phyloP scores from a whole-genome alignment of 2,329 filamentous ascomycete species.

The Sordariomycetes sp. region DNA sequence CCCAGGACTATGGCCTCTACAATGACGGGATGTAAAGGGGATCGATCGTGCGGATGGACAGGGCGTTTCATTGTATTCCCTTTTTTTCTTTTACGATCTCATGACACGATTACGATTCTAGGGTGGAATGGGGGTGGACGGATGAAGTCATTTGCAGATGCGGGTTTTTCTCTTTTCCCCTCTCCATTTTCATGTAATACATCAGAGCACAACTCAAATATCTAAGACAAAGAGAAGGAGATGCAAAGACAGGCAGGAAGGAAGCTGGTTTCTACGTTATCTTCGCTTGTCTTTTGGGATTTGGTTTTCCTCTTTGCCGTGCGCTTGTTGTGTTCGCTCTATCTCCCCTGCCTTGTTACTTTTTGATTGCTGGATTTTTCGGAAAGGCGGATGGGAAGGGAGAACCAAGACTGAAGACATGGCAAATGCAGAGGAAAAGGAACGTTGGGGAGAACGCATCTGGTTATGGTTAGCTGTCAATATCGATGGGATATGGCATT shows the following conservation, averaged over 20 bases:
- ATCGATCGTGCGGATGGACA: background rate
- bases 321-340: background rate
- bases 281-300: background rate
- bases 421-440: background rate
- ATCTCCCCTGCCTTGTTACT: background rate
- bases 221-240: background rate
- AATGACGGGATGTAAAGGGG: constrained; percentile 15
- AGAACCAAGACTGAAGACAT: background rate
- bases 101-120: background rate
- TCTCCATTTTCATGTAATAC: background rate
- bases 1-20: constrained; percentile 20
- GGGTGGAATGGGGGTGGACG: background rate
- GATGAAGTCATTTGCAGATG: background rate
- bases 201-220: background rate
- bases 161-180: background rate
- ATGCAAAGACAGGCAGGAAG: background rate
- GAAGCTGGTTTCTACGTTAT: background rate
- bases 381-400: background rate
- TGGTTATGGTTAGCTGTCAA: background rate
- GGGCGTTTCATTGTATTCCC: too few species aligned
- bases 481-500: background rate
- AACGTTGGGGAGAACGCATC: background rate
- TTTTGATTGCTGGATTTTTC: background rate
- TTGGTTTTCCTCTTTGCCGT: background rate
- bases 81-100: background rate